These are phyloP conservation scores for Plasmodium billcollinsi DNA, from an alignment of 169 alveolate genomes.

Conservation along the genomic window DNA sequence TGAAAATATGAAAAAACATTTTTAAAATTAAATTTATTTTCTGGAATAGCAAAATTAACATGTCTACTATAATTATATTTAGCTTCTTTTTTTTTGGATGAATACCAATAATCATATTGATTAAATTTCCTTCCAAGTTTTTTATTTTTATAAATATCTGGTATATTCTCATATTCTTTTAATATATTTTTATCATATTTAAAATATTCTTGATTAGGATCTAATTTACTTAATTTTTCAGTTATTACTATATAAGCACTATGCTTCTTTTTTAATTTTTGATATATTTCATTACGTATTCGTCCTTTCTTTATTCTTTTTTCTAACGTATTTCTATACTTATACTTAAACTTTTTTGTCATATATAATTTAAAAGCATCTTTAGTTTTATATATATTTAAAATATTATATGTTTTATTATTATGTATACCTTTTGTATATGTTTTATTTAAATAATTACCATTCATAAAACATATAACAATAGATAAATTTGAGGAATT, in stretches of 20 bases:
- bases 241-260: conserved; percentile 76
- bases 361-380: conserved; percentile 41
- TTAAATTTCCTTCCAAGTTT: conserved; percentile 66
- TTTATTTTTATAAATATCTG: conserved; percentile 66
- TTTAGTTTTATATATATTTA: conserved; percentile 15
- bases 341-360: conserved; percentile 70
- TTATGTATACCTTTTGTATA: not conserved
- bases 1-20: conserved; percentile 75
- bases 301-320: conserved; percentile 59
- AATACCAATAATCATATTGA: conserved; percentile 74
- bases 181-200: conserved; percentile 75
- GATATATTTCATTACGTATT: conserved; percentile 69
- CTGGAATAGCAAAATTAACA: conserved; percentile 71
- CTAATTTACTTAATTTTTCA: conserved; percentile 74
- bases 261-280: conserved; percentile 71
- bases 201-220: conserved; percentile 70
- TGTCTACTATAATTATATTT: conserved; percentile 71
- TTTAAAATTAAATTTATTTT: conserved; percentile 67
- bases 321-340: conserved; percentile 60
- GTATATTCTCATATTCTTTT: conserved; percentile 75
- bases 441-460: no score
- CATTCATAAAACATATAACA: no score
- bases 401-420: conserved; percentile 8
- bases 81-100: conserved; percentile 70
- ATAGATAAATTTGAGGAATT: no score